phyloP scores from a whole-genome alignment of 2,329 filamentous ascomycete species.

The Ophiocordyceps sinensis region DNA sequence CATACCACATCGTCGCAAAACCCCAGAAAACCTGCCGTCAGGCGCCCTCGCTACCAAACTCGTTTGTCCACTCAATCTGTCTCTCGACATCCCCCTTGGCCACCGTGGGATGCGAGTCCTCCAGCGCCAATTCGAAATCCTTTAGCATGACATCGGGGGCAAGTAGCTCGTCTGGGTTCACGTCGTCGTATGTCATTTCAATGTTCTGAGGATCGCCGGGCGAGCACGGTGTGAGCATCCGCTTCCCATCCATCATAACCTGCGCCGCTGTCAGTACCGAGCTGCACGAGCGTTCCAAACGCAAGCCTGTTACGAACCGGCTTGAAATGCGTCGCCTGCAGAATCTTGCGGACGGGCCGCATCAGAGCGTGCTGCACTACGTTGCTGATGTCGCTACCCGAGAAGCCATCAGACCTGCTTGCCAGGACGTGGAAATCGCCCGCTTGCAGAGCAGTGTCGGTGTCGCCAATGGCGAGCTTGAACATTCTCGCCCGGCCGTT shows the following conservation, averaged over 20 bases:
- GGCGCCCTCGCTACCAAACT: constrained; percentile 85
- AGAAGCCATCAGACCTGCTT: constrained; percentile 80
- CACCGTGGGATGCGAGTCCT: constrained; percentile 77
- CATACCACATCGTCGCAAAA: constrained; percentile 10
- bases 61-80: constrained; percentile 86
- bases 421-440: constrained; percentile 71
- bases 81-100: constrained; percentile 69
- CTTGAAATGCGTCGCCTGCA: constrained; percentile 96
- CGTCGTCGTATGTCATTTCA: constrained; percentile 88
- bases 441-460: constrained; percentile 67
- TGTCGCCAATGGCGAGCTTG: constrained; percentile 84
- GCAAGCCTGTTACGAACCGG: constrained; percentile 39
- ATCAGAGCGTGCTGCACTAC: constrained; percentile 93
- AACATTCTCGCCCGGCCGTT: constrained; percentile 89
- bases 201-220: constrained; percentile 73
- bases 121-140: constrained; percentile 88
- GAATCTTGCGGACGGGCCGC: constrained; percentile 93
- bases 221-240: constrained; percentile 78
- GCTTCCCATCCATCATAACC: constrained; percentile 54
- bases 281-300: too few relatives aligned
- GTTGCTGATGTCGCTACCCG: constrained; percentile 89
- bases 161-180: constrained; percentile 70
- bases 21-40: constrained; percentile 11
- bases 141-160: constrained; percentile 79
- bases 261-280: constrained; percentile 18